Conservation (phyloP, 345 rosid genomes). For the Salix arbutifolia region DNA sequence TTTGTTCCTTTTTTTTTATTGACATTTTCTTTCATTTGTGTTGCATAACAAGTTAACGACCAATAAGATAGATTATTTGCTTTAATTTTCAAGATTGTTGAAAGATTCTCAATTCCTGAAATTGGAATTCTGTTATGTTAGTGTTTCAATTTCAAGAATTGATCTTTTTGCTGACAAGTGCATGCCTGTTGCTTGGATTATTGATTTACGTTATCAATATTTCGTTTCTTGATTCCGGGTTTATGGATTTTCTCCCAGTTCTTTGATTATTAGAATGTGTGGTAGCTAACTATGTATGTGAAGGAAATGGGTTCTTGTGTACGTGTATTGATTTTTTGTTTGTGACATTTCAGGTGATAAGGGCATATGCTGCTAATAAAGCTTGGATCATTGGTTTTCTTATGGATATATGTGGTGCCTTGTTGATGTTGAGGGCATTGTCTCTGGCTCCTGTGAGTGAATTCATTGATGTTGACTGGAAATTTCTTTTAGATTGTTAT, state of each 20-base stretch:
- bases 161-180: not conserved
- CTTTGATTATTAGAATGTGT: not conserved
- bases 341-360: constrained; percentile 49
- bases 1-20: not conserved
- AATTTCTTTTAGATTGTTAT: not conserved
- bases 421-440: constrained; percentile 86
- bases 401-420: constrained; percentile 87
- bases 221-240: not conserved
- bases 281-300: not conserved
- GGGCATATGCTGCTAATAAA: constrained; percentile 72
- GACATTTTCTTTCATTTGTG: not conserved
- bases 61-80: not conserved
- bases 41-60: not conserved
- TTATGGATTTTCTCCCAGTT: not conserved
- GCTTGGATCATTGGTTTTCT: constrained; percentile 81
- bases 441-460: constrained; percentile 85
- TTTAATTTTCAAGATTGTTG: not conserved
- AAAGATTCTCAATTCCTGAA: not conserved
- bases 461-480: not conserved
- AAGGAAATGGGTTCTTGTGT: not conserved
- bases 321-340: not conserved
- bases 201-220: not conserved
- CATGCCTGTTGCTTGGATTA: not conserved
- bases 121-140: not conserved
- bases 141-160: not conserved